A percentile compares a stretch with the other conserved stretches of the same genome.
Conservation (phyloP, 192 early-diverging fungal species). For the Rhizoclosmatium sp. region DNA sequence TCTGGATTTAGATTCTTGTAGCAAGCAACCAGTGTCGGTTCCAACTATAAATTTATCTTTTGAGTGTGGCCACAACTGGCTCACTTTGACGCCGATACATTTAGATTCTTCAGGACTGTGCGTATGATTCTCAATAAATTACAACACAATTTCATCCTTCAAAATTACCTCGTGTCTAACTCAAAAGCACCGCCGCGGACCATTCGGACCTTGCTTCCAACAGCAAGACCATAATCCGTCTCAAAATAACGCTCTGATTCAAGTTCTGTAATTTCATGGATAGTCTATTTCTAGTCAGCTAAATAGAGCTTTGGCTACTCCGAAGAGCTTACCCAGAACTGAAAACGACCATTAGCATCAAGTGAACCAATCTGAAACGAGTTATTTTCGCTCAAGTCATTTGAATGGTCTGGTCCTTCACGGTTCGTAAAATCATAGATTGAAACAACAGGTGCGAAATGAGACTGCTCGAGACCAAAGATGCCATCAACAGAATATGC, state of each 20-base stretch:
- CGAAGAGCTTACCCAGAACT: slow-evolving; percentile 49
- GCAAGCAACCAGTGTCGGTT: slow-evolving; percentile 35
- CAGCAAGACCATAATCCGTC: slow-evolving; percentile 50
- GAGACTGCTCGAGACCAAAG: neutral
- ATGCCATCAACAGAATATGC: slow-evolving; percentile 32
- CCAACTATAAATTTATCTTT: slow-evolving; percentile 43
- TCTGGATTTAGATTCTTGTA: slow-evolving; percentile 46
- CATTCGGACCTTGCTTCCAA: slow-evolving; percentile 48
- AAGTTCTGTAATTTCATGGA: slow-evolving; percentile 15
- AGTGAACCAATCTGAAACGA: slow-evolving; percentile 48
- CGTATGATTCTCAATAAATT: neutral
- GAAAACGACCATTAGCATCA: slow-evolving; percentile 47
- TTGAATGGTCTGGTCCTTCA: neutral
- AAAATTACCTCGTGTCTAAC: slow-evolving; percentile 13
- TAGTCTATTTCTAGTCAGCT: neutral
- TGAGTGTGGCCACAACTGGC: neutral
- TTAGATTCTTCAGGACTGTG: slow-evolving; percentile 17
- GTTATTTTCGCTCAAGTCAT: slow-evolving; percentile 11
- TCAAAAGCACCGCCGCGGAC: slow-evolving; percentile 36
- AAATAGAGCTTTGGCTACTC: neutral
- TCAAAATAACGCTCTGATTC: slow-evolving; percentile 37
- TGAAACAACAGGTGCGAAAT: slow-evolving; percentile 6
- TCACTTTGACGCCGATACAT: slow-evolving; percentile 6
- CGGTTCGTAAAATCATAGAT: neutral
- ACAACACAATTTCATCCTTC: neutral